Evolutionary conservation across 129 eudicot species (phyloP), one percentile per base, ranked within the genome.

Genomic region (Ambrosia trifida): DNA sequence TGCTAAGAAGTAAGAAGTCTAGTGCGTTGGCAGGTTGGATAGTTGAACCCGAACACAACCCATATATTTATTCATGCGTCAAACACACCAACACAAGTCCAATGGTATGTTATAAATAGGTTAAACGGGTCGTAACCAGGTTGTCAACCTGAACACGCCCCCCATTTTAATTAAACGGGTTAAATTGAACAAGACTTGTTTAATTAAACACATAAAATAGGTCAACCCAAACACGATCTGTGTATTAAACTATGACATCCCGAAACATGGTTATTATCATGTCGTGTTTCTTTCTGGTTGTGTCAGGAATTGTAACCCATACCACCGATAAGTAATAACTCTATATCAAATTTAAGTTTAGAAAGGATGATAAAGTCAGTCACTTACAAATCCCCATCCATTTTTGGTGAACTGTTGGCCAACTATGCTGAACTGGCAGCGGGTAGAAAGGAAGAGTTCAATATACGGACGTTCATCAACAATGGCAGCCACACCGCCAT

Each of bases 361-460:
- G 49, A 17, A 41, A 18, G 36, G 17, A 32, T 71, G 11, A 24
- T 14, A 56, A 31, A 12, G 36, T 47, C n/a, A 12, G 36, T 47
- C n/a, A 86, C 97, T 91, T 80, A 91, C 97, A 83, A 91, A 91
- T 80, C 97, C 97, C 96, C 97, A 88, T 19, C 96, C 96, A 51
- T 73, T 88, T 74, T 77, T 86, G 72, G 96, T 88, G 84, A 88
- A 91, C 44, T 84, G 87, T 78, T 62, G 91, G 66, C 97, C 97
- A 30, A 86, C 85, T 10, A 88, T 83, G n/a, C 89, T 84, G 80
- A 84, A 88, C 20, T 84, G 82, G 66, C 97, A 91, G 31, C 82
- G 84, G 2, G 78, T 74, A 1, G 97, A 81, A 62, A 91, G 85
- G 73, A 91, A 91, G 45, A 88, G 86, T 24, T 91, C 96, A 5